Evolutionary conservation across 2,329 filamentous ascomycete species (phyloP), one percentile per base, ranked within the genome.

Genomic region (Epichloe bromicola): DNA sequence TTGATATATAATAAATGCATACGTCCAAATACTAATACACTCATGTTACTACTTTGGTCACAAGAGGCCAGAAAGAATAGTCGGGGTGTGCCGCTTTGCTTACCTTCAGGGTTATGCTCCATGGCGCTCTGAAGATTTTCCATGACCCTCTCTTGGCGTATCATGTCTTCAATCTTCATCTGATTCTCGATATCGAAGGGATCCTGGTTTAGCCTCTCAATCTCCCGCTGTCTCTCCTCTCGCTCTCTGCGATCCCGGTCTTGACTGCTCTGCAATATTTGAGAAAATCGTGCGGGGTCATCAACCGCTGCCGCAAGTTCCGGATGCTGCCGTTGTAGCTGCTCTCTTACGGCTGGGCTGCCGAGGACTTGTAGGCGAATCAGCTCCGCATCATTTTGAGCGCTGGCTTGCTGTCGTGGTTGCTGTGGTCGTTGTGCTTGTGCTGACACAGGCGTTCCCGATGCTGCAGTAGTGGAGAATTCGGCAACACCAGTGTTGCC

Each of bases 1-100:
- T 94, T 83, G 59, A 97, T 86, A 68, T 98, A 98, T 46, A 98
- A 80, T 83, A 98, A 93, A 59, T 91, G 89, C 40, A 98, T 93
- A 59, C 86, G 81, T 50, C 88, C 93, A 63, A 98, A 98, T 30
- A 93, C 90, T 95, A 59, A 34, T 30, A 47, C 53, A 54, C 10
- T 53, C n/a, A 20, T 20, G 26, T 52, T 43, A 49, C 10, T 36
- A 33, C 4, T 43, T 53, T 51, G 7, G 52, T 53, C 26, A 50
- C 44, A 19, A 30, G 45, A 5, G 3, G 15, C 34, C 34, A 26
- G 45, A 19, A 46, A 34, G 14, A 26, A 46, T 38, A 37, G 34
- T n/a, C 4, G 39, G 17, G 11, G 15, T 12, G 38, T 30, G 15
- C 15, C 14, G 11, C 30, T 39, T 20, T 47, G 41, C 77, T 60